phyloP scores from a whole-genome alignment of 768 basidiomycete species.

The Lentinula edodes region DNA sequence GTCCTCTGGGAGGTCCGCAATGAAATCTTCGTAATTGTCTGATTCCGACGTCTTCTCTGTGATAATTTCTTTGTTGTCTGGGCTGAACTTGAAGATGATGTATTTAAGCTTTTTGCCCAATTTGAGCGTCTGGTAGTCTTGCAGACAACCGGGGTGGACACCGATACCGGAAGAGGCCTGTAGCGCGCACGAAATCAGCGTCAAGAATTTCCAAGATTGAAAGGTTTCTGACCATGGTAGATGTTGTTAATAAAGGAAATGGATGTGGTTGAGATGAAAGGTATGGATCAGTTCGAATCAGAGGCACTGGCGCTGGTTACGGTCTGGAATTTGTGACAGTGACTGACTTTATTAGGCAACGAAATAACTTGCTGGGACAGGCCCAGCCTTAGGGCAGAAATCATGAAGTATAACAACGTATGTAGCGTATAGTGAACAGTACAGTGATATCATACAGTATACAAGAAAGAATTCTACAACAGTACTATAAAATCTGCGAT shows the following conservation, averaged over 20 bases:
- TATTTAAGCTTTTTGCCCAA: constrained; percentile 73
- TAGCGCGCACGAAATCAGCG: neutral
- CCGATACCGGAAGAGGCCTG: constrained; percentile 70
- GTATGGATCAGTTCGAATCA: neutral
- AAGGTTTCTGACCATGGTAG: neutral
- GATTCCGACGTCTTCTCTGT: constrained; percentile 59
- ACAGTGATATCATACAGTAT: neutral
- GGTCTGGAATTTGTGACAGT: neutral
- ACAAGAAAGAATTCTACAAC: neutral
- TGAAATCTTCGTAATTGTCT: constrained; percentile 64
- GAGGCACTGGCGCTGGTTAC: neutral
- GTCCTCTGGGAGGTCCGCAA: constrained; percentile 63
- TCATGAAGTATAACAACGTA: no score
- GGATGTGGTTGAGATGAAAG: constrained; percentile 6
- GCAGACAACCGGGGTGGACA: constrained; percentile 53
- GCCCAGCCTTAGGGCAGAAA: no score
- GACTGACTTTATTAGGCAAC: neutral
- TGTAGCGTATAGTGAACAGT: neutral
- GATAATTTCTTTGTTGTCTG: constrained; percentile 62
- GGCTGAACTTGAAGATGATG: constrained; percentile 72
- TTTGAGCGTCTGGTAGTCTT: constrained; percentile 65
- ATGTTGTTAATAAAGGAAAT: neutral
- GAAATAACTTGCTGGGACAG: neutral
- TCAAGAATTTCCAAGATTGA: no score
- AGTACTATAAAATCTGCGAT: neutral